These are phyloP conservation scores for Debaryomyces udenii DNA, from an alignment of 1,139 yeast species.

Conservation along the genomic window DNA sequence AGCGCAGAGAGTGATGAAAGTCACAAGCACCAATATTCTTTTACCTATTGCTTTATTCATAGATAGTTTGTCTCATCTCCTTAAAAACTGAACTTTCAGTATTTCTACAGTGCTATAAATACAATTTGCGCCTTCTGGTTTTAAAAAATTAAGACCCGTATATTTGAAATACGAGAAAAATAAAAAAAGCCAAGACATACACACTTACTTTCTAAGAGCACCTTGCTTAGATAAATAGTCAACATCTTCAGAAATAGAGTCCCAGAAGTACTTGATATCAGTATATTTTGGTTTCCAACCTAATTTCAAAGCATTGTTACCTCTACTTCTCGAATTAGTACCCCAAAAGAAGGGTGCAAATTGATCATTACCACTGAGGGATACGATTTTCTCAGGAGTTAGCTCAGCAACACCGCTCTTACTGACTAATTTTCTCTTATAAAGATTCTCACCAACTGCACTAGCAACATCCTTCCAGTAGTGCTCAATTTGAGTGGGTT, in stretches of 20 bases:
- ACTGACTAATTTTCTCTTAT: conserved; percentile 17
- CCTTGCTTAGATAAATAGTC: conserved; percentile 15
- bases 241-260: conserved; percentile 21
- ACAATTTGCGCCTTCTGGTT: not conserved
- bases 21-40: no score
- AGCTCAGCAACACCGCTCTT: conserved; percentile 23
- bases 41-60: no score
- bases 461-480: conserved; percentile 35
- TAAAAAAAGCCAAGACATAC: not conserved
- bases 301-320: conserved; percentile 27
- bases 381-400: conserved; percentile 19
- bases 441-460: conserved; percentile 24
- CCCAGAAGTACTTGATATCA: conserved; percentile 20
- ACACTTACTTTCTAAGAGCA: conserved; percentile 3
- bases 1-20: not conserved
- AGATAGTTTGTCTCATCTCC: no score
- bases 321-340: conserved; percentile 33
- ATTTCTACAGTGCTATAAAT: no score
- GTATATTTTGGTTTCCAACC: conserved; percentile 29
- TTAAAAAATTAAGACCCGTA: not conserved
- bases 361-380: conserved; percentile 18
- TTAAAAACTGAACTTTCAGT: no score
- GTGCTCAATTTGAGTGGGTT: conserved; percentile 28
- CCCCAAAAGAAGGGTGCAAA: conserved; percentile 34
- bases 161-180: not conserved